A percentile compares a stretch with the other conserved stretches of the same genome.
phyloP scores from a whole-genome alignment of 257 asterid species.

The Solanum appendiculatum region DNA sequence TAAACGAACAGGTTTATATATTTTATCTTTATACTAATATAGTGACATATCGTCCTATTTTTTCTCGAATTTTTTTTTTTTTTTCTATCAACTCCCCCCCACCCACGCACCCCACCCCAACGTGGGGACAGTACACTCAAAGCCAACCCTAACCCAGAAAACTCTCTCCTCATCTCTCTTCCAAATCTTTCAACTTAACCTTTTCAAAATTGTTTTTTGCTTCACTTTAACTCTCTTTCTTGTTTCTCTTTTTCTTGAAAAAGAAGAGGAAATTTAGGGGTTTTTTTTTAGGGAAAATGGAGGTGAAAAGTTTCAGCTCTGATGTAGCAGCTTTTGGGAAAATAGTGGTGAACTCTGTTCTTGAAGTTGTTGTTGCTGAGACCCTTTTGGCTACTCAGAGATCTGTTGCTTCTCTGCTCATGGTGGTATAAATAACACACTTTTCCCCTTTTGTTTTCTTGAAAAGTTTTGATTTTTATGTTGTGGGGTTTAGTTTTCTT shows the following conservation, averaged over 20 bases:
- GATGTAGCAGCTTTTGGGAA: constrained; percentile 26
- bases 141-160: constrained; percentile 39
- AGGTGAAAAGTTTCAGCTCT: constrained; percentile 41
- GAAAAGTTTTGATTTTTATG: neutral
- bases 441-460: neutral
- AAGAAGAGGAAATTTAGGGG: neutral
- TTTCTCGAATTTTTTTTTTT: too few relatives aligned
- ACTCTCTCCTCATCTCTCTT: constrained; percentile 2
- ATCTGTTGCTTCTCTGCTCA: constrained; percentile 43
- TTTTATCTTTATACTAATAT: too few relatives aligned
- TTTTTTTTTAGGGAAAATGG: constrained; percentile 32
- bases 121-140: constrained; percentile 28
- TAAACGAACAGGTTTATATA: too few relatives aligned
- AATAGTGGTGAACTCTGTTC: constrained; percentile 24
- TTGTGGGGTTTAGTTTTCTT: neutral
- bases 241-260: neutral
- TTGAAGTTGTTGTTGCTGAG: constrained; percentile 35
- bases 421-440: constrained; percentile 34
- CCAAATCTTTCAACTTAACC: neutral
- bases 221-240: neutral
- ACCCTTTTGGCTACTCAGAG: constrained; percentile 50
- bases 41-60: too few relatives aligned
- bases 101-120: neutral
- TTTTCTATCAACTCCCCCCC: too few relatives aligned
- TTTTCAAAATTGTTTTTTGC: neutral